Percentiles rank a stretch among this genome's conserved stretches.
These are phyloP conservation scores for Fusarium pseudoanthophilum DNA, from an alignment of 2,329 filamentous ascomycete species.

Conservation along the genomic window DNA sequence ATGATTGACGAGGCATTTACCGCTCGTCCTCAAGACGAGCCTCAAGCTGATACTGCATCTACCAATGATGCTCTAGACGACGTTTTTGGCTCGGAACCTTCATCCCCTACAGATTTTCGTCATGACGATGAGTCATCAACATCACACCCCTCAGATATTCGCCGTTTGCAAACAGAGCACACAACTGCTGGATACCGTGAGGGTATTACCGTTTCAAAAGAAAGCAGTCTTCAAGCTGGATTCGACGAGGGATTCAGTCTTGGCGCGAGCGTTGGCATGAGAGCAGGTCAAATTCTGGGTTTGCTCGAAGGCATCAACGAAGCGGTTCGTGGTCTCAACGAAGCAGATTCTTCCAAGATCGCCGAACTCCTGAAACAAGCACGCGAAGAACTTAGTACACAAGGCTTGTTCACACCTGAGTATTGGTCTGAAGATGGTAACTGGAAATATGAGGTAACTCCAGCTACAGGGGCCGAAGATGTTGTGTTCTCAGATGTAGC, in stretches of 20 bases:
- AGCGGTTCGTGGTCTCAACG: conserved; percentile 52
- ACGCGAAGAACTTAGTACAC: conserved; percentile 67
- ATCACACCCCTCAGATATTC: conserved; percentile 72
- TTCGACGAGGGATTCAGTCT: conserved; percentile 93
- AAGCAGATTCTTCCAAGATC: conserved; percentile 27
- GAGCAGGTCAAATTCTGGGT: conserved; percentile 80
- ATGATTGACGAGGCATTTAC: conserved; percentile 45
- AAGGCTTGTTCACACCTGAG: conserved; percentile 70
- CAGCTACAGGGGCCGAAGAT: conserved; percentile 51
- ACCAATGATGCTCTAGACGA: conserved; percentile 50
- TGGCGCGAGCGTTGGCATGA: conserved; percentile 81
- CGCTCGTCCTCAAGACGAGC: conserved; percentile 30
- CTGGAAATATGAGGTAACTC: conserved; percentile 71
- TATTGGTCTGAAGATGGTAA: conserved; percentile 77
- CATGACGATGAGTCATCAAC: conserved; percentile 11
- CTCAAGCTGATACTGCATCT: conserved; percentile 4
- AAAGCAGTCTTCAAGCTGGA: conserved; percentile 79
- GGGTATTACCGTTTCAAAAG: conserved; percentile 81
- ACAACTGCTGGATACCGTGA: conserved; percentile 91
- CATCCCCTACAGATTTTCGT: conserved; percentile 32
- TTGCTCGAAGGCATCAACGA: conserved; percentile 76
- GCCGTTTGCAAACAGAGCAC: conserved; percentile 78
- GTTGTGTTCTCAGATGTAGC: conserved; percentile 72
- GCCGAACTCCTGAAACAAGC: conserved; percentile 53
- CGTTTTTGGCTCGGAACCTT: conserved; percentile 49